Evolutionary conservation across 2,329 filamentous ascomycete species (phyloP), one percentile per base, ranked within the genome.

Genomic region (Grosmannia clavigera): DNA sequence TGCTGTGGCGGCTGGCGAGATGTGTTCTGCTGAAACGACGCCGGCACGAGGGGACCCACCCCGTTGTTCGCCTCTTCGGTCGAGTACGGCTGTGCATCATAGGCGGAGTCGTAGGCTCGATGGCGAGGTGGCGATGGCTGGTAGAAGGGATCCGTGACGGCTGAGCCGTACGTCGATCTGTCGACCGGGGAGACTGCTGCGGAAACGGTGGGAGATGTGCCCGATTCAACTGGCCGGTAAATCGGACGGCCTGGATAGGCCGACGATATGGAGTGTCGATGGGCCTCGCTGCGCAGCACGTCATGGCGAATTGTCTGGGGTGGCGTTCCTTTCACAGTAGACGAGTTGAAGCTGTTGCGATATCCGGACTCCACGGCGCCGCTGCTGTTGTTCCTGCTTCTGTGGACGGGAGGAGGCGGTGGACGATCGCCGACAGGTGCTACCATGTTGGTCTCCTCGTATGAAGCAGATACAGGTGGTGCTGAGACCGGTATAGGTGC

Each of bases 31-130:
- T 66, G 54, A 14, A 64, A 66, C 1, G 68, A 65, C 6, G 55
- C 27, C n/a, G 67, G 61, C 11, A 62, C 58, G 1, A 67, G 58
- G 3, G 67, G 65, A 3, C 68, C 67, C 1, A 75, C 73, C 1
- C 80, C 78, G 56, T 84, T 82, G 4, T 83, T 82, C 6, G 78
- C 81, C 63, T 87, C 84, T 67, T 87, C 84, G 6, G 83, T 82
- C 7, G 79, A 85, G 3, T 80, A 81, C 65, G 84, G 72, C 50
- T 76, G 76, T 46, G 70, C 66, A 58, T 78, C 79, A 65, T 75
- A 78, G 22, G 68, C 68, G 33, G 70, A 67, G 62, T 84, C 80
- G 60, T 80, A 80, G 0, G 81, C 78, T 59, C 78, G 73, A 58
- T 81, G 78, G 50, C 76, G 74, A 2, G 75, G 72, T 1, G 72